Evolutionary conservation across 768 basidiomycete genomes (phyloP), one percentile per base, ranked within the genome.

Genomic region (Russula olivacea): DNA sequence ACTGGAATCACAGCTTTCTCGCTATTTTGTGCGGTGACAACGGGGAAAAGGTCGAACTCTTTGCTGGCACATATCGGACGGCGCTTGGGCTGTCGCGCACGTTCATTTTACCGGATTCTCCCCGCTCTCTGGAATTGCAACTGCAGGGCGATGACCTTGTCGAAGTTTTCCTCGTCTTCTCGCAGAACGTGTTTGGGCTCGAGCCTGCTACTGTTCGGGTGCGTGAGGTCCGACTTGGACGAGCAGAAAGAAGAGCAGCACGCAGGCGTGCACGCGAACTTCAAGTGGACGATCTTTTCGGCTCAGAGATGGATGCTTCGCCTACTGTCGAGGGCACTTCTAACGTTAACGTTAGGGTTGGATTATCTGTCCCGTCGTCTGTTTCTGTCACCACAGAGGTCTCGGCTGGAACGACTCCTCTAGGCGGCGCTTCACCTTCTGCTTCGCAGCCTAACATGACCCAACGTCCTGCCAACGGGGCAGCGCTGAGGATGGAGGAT

Each of bases 121-220:
- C 93, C 3, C 82, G 89, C 30, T 90, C 90, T 3, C 76, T 95
- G 55, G 93, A 94, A 71, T 78, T 95, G 23, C 86, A 95, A 72
- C 77, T 95, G 12, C 93, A 95, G 73, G 93, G 93, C 7, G 93
- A 95, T 71, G 93, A 95, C 69, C 81, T 95, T 3, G 91, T 94
- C 4, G 93, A 95, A 72, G 87, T 95, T 9, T 95, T 93, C 72
- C 80, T 95, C 32, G 89, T 95, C 4, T 95, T 95, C 71, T 83
- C 87, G 2, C 91, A 94, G 72, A 94, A 93, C 66, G 89, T 95
- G 32, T 95, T 95, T 70, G 93, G 93, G 12, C 76, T 95, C 41
- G 93, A 95, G 71, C 93, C 93, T 11, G 92, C 92, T 2, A 96
- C 93, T 0, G 93, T 96, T 21, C 83, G 93, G 30, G 93, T 96